Evolutionary conservation across 306 rosid genomes (phyloP), one percentile per base, ranked within the genome.

Genomic region (Vigna trinervia): DNA sequence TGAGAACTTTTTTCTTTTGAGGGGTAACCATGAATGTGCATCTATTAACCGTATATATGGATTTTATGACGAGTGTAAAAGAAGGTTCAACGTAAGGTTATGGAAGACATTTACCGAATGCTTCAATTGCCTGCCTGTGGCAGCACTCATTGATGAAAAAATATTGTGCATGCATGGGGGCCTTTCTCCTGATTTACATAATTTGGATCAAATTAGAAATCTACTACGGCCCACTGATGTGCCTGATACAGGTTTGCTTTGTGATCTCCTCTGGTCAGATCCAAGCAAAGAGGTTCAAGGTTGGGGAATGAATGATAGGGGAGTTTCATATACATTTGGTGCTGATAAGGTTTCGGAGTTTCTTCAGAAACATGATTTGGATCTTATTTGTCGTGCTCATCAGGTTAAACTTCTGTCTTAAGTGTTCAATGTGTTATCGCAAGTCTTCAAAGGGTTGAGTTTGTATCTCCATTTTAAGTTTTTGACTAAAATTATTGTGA

Each of bases 221-320:
- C 48, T 93, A 61, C 84, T 65, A 56, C 87, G 94, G 61, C 96
- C 98, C 13, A 86, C 87, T 34, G 98, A 90, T 78, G 94, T 93
- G 13, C 98, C 98, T 5, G 98, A 90, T 60, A 69, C 93, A 11
- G 98, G 98, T 57, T 88, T 93, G 87, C 91, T 93, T 64, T 93
- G 98, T n/a, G 96, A 93, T 84, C 92, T 93, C 82, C 88, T 93
- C 22, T 93, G 98, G 98, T 89, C 96, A n/a, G 98, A 93, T 71
- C 98, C 98, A 5, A 80, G 86, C 79, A 86, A 89, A 86, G 96
- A 88, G 23, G 85, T 88, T 60, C 87, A 64, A 58, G 94, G 93
- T 34, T 93, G 98, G 98, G 94, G 91, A 63, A 77, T 79, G 88
- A 93, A 89, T 71, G 98, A 89, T 69, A 75, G 98, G 66, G 96